These are phyloP conservation scores for Zalaria obscura DNA, from an alignment of 2,329 filamentous ascomycete species.

Conservation along the genomic window DNA sequence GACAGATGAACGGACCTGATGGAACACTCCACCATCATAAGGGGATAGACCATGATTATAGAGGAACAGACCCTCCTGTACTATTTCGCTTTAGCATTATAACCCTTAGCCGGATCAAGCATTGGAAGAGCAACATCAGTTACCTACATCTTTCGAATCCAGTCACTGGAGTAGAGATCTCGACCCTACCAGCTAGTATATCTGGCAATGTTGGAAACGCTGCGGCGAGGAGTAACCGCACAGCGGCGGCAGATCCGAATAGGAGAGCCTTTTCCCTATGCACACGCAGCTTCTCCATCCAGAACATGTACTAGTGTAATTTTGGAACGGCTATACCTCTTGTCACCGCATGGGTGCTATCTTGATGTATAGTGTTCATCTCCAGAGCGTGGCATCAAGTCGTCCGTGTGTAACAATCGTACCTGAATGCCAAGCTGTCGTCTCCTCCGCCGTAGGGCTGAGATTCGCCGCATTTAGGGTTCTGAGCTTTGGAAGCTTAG, in stretches of 20 bases:
- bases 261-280: slow-evolving; percentile 45
- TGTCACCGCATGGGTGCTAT: too few relatives aligned
- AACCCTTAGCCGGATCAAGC: slow-evolving; percentile 4
- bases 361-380: too few relatives aligned
- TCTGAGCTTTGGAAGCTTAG: neutral
- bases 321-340: too few relatives aligned
- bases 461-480: too few relatives aligned
- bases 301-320: too few relatives aligned
- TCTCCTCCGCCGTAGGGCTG: too few relatives aligned
- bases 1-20: slow-evolving; percentile 37
- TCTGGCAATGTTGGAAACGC: slow-evolving; percentile 73
- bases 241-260: slow-evolving; percentile 59
- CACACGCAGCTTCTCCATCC: neutral
- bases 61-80: slow-evolving; percentile 91
- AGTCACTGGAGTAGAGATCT: slow-evolving; percentile 91
- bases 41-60: slow-evolving; percentile 94
- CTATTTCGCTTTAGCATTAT: slow-evolving; percentile 28
- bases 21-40: slow-evolving; percentile 81
- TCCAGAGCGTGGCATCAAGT: too few relatives aligned
- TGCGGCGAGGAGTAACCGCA: slow-evolving; percentile 68
- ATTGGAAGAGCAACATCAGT: neutral
- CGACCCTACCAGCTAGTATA: slow-evolving; percentile 77
- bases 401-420: too few relatives aligned
- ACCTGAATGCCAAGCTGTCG: too few relatives aligned
- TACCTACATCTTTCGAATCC: slow-evolving; percentile 89